Evolutionary conservation across 176 grass and related monocot genomes (phyloP).

Genomic region (Oryza coarctata): DNA sequence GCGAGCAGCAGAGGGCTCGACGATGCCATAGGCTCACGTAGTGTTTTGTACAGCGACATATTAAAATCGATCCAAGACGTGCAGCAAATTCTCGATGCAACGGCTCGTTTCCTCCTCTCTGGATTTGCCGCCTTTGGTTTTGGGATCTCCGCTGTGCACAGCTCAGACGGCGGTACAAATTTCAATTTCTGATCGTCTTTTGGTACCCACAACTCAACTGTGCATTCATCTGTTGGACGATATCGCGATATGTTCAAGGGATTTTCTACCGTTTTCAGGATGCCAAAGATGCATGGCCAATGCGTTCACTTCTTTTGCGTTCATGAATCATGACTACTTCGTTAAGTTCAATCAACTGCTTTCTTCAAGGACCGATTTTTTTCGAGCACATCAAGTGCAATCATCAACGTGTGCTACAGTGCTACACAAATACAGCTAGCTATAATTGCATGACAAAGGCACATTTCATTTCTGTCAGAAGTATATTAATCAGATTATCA

Average conservation of each 20-base stretch:
- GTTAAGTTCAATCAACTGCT: neutral
- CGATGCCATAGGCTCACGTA: neutral
- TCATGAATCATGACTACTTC: neutral
- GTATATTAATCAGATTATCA: neutral
- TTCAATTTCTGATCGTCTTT: neutral
- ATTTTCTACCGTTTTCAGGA: too few relatives aligned
- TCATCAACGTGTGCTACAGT: neutral
- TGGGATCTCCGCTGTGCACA: neutral
- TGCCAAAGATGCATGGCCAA: neutral
- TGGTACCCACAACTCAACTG: neutral
- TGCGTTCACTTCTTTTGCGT: neutral
- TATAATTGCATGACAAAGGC: neutral
- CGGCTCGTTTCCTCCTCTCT: neutral
- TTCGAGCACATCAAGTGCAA: neutral
- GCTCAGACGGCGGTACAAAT: neutral
- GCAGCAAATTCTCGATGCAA: constrained; percentile 19
- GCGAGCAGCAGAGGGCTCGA: constrained; percentile 6
- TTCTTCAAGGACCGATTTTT: neutral
- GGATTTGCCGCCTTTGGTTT: neutral
- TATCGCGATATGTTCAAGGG: too few relatives aligned
- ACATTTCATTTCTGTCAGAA: neutral
- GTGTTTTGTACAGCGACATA: neutral
- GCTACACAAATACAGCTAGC: neutral
- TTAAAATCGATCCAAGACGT: constrained; percentile 19
- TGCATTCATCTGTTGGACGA: neutral